These are phyloP conservation scores for Perkinsus chesapeaki DNA, from an alignment of 169 alveolate genomes.

Conservation along the genomic window DNA sequence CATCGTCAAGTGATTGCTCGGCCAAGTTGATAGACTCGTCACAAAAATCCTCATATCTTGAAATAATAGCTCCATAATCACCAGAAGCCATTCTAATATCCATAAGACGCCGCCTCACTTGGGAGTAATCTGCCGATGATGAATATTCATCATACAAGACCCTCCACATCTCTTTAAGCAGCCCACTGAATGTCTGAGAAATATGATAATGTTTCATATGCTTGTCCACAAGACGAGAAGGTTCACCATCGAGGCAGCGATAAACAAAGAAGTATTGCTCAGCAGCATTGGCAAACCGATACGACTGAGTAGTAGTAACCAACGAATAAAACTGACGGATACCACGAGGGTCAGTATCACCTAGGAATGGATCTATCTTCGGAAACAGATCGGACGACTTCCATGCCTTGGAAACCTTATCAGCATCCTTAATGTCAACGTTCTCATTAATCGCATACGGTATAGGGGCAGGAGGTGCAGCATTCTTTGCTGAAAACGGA, in stretches of 20 bases:
- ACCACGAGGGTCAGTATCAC: not conserved
- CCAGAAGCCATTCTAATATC: not conserved
- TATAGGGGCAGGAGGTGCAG: not conserved
- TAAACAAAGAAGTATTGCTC: not conserved
- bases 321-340: not conserved
- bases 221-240: not conserved
- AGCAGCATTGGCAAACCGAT: not conserved
- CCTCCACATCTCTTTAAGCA: not conserved
- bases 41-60: not conserved
- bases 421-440: not conserved
- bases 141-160: not conserved
- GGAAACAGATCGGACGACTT: not conserved
- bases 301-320: not conserved
- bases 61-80: not conserved
- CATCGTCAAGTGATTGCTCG: not conserved
- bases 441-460: not conserved
- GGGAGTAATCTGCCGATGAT: not conserved
- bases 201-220: not conserved
- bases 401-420: not conserved
- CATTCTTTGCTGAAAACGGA: not conserved
- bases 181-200: not conserved
- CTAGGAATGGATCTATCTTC: not conserved
- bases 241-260: not conserved
- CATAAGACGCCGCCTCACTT: not conserved
- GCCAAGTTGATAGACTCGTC: not conserved